These are phyloP conservation scores for Penicillium tannophilum DNA, from an alignment of 495 filamentous ascomycete genomes.

Conservation along the genomic window DNA sequence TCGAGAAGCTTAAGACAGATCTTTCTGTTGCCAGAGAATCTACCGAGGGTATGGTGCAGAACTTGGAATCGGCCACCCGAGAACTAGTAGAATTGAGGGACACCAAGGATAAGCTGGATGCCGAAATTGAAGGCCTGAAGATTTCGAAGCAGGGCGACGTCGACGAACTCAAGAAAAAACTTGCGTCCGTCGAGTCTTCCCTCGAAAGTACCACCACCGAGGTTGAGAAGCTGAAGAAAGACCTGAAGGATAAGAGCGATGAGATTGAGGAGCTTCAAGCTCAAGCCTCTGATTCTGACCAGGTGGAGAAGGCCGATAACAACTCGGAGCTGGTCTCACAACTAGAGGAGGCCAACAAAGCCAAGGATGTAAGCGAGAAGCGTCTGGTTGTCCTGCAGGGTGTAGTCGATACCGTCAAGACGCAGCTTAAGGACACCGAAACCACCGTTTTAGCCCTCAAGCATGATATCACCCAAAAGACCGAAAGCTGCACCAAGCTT, in stretches of 20 bases:
- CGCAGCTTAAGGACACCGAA: conserved; percentile 53
- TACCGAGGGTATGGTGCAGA: conserved; percentile 63
- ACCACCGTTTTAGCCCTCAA: conserved; percentile 46
- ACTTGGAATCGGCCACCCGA: conserved; percentile 59
- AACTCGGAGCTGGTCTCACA: conserved; percentile 34
- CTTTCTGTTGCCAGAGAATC: conserved; percentile 63
- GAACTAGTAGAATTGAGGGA: conserved; percentile 62
- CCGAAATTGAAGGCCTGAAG: conserved; percentile 44
- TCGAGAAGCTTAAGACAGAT: conserved; percentile 56
- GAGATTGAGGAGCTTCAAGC: conserved; percentile 53
- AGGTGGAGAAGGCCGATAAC: conserved; percentile 45
- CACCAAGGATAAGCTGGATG: conserved; percentile 54
- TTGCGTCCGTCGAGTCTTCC: conserved; percentile 44
- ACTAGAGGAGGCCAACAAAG: conserved; percentile 36
- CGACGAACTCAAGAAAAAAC: conserved; percentile 43
- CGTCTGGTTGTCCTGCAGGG: conserved; percentile 52
- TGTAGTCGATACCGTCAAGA: conserved; percentile 53
- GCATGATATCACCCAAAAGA: conserved; percentile 42
- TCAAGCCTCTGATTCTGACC: conserved; percentile 39
- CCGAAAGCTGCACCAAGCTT: conserved; percentile 26
- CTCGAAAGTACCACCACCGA: conserved; percentile 49
- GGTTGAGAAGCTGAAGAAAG: conserved; percentile 54
- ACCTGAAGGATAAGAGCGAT: conserved; percentile 56
- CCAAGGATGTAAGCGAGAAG: conserved; percentile 52
- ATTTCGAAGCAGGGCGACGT: conserved; percentile 38